phyloP scores from a whole-genome alignment of 164 flowering plant species.

The Houttuynia cordata region DNA sequence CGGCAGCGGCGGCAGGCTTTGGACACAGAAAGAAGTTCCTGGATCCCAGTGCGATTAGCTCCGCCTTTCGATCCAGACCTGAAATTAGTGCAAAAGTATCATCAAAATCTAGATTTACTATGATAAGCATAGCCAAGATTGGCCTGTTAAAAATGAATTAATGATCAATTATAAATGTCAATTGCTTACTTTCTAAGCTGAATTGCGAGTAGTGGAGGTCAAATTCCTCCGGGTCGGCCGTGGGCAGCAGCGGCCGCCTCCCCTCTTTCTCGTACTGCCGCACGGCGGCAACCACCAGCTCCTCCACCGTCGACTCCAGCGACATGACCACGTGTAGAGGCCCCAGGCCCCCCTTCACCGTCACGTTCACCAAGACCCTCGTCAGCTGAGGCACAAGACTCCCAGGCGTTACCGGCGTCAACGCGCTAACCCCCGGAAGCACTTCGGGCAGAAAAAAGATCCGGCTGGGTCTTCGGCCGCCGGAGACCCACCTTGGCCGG shows the following conservation, averaged over 20 bases:
- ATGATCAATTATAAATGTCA: no score
- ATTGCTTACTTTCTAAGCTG: conserved; percentile 71
- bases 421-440: conserved; percentile 7
- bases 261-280: conserved; percentile 60
- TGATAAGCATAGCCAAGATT: background rate
- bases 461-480: conserved; percentile 62
- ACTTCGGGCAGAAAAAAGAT: conserved; percentile 20
- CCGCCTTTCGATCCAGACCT: conserved; percentile 69
- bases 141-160: no score
- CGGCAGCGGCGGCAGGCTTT: conserved; percentile 9
- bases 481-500: conserved; percentile 18
- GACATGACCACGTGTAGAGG: conserved; percentile 62
- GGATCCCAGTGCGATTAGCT: conserved; percentile 63
- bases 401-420: background rate
- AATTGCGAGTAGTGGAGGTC: conserved; percentile 91
- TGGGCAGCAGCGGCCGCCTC: conserved; percentile 52
- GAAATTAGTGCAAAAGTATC: background rate
- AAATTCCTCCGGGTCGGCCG: conserved; percentile 31
- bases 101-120: background rate
- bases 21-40: conserved; percentile 79
- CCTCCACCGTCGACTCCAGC: conserved; percentile 60
- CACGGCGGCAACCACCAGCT: conserved; percentile 42
- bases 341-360: conserved; percentile 64
- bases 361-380: conserved; percentile 73
- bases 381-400: conserved; percentile 25